Base-by-base conservation (phyloP, 163 green algal species). In the Volvox carteri region DNA sequence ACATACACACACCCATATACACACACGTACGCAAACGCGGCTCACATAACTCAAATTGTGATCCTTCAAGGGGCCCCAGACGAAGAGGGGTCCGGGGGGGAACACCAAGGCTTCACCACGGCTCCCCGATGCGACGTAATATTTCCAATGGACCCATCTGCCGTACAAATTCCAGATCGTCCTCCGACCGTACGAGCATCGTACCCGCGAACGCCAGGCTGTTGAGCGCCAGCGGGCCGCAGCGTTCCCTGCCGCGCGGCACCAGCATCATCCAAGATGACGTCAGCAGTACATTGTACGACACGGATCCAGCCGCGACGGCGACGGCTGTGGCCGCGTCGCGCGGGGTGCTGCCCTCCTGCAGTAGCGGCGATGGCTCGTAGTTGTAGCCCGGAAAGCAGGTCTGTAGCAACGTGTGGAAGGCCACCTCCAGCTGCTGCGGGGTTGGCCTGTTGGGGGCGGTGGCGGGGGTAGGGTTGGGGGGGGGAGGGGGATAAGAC, bases 261-360 rank as follows among this genome's bases (percentile, higher is more conserved):
- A 96, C 94, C 54, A 97, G n/a, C 74, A 97, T 60, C 90, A 98
- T 90, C 65, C 90, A 96, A 3, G 85, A 44, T 2, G 37, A 39
- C 7, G 95, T 96, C 18, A 97, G 48, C 14, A 98, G 39, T 35
- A 97, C 60, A 86, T 98, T 98, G 92, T 97, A 98, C 83, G 83
- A 88, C 83, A 88, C 83, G 1, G 80, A 58, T 19, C 80, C 80
- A 5, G 80, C 19, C n/a, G 44, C 80, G 6, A 72, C 65, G 30
- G 80, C 80, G 33, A 65, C 80, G 33, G 80, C 80, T 11, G 46
- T 79, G 35, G 33, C 65, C n/a, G 80, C 8, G 65, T 87, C 65
- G 0, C 19, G 39, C 11, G 80, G 80, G 28, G 50, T 33, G 33
- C 19, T 39, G 68, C 52, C 77, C 33, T n/a, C 37, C 19, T 21